phyloP scores from a whole-genome alignment of 306 rosid species.

The Arachis stenosperma region DNA sequence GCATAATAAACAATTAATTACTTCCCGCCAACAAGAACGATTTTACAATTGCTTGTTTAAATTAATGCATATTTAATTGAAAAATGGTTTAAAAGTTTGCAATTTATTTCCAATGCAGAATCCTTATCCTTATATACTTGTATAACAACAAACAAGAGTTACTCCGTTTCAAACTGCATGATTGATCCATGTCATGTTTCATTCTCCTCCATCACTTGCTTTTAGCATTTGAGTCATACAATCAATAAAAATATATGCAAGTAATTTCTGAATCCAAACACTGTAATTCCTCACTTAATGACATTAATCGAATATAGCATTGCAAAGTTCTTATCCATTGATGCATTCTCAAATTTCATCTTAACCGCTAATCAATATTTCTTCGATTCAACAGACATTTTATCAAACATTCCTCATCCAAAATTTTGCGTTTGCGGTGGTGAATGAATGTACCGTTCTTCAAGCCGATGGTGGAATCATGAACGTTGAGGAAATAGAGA shows the following conservation, averaged over 20 bases:
- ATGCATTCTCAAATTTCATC: conserved; percentile 2
- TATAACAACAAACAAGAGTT: not conserved
- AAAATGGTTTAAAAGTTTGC: not conserved
- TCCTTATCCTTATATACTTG: too few species aligned
- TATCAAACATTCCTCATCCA: not conserved
- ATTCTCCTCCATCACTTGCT: conserved; percentile 2
- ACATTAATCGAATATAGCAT: not conserved
- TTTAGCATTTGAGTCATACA: not conserved
- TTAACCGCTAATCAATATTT: not conserved
- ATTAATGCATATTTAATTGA: conserved; percentile 1
- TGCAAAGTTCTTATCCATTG: not conserved
- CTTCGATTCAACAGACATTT: conserved; percentile 2
- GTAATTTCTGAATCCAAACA: conserved; percentile 18
- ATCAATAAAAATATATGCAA: not conserved
- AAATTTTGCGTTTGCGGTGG: not conserved
- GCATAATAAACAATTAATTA: not conserved
- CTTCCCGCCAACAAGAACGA: conserved; percentile 5
- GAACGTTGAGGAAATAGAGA: conserved; percentile 51
- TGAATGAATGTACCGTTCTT: conserved; percentile 48
- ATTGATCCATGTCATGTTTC: not conserved
- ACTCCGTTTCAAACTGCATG: not conserved
- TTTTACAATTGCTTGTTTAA: not conserved
- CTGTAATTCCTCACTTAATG: not conserved
- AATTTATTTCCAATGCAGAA: conserved; percentile 3
- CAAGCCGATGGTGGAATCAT: conserved; percentile 68